A percentile compares a stretch with the other conserved stretches of the same genome.
Evolutionary conservation across 495 filamentous ascomycete species (phyloP).

Genomic region (Penicillium desertorum): DNA sequence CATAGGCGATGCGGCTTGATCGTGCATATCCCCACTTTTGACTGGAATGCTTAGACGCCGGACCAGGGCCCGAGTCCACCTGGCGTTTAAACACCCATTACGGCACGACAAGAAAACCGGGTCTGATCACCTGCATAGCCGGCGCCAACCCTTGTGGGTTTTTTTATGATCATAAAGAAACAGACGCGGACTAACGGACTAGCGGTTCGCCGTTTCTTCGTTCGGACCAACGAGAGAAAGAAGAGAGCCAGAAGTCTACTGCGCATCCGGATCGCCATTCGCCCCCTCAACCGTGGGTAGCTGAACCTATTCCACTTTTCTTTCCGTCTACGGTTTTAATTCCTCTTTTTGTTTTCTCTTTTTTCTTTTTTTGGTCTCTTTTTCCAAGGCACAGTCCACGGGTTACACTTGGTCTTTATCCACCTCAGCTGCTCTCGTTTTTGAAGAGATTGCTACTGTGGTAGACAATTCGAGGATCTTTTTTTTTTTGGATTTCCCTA

Average conservation of each 20-base stretch:
- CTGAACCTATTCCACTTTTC: slow-evolving; percentile 24
- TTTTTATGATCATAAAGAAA: slow-evolving; percentile 21
- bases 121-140: slow-evolving; percentile 45
- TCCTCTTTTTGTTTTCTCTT: not conserved
- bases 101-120: slow-evolving; percentile 23
- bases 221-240: not conserved
- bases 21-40: slow-evolving; percentile 15
- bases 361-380: not conserved
- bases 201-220: not conserved
- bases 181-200: slow-evolving; percentile 18
- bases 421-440: slow-evolving; percentile 8
- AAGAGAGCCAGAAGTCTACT: not conserved
- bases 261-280: slow-evolving; percentile 28
- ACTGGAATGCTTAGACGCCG: slow-evolving; percentile 32
- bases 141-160: slow-evolving; percentile 29
- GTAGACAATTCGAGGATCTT: not conserved
- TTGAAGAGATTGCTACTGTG: slow-evolving; percentile 8
- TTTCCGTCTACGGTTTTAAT: not conserved
- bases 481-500: not conserved
- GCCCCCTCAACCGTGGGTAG: slow-evolving; percentile 33
- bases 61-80: slow-evolving; percentile 40
- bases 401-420: slow-evolving; percentile 7
- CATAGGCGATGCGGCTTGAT: slow-evolving; percentile 15
- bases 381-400: not conserved
- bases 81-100: slow-evolving; percentile 27